Evolutionary conservation across 176 grass and related monocot species (phyloP), one percentile per base, ranked within the genome.

Genomic region (Cenchrus fungigraminus): DNA sequence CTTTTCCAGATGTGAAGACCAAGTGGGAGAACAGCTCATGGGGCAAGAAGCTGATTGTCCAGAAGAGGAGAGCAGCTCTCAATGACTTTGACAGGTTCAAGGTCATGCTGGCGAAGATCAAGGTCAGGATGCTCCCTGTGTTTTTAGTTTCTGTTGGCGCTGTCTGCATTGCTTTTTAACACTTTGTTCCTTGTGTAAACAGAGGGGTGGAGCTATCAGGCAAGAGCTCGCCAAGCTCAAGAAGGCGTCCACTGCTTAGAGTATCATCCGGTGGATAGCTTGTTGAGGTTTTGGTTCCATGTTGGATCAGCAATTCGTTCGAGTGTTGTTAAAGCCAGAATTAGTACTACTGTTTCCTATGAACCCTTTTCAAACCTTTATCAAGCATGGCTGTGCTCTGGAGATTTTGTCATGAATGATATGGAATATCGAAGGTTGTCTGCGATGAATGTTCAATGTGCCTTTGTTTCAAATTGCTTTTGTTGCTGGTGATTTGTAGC

Each of bases 11-110:
- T 92, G 97, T 99, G 56, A 99, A 97, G 60, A 88, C 57, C 78
- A 99, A 99, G 79, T 99, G 97, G 97, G 97, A 99, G 73, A 98
- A 93, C 47, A 98, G 95, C 77, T 95, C 91, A 1, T 98, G 95
- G 95, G 95, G 95, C 64, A 98, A 86, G 88, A 98, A 98, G 85
- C 58, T 98, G 42, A 95, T 98, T 82, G 95, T 98, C 37, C 95
- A 98, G 95, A 88, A 93, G 79, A 95, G 87, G 89, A 95, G 95
- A 93, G 93, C 95, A 40, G 65, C 95, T 0, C 92, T 98, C 34
- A 95, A 95, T 90, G 95, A 98, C 76, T 95, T 98, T 8, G 89
- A 98, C 61, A 92, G 93, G 89, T 98, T 95, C 87, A 98, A 95
- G 88, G 91, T 95, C 73, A 95, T 98, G 95, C 51, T 98, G 76